A percentile compares a stretch with the other conserved stretches of the same genome.
Evolutionary conservation across 768 basidiomycete genomes (phyloP).

Genomic region (Jaapia argillacea): DNA sequence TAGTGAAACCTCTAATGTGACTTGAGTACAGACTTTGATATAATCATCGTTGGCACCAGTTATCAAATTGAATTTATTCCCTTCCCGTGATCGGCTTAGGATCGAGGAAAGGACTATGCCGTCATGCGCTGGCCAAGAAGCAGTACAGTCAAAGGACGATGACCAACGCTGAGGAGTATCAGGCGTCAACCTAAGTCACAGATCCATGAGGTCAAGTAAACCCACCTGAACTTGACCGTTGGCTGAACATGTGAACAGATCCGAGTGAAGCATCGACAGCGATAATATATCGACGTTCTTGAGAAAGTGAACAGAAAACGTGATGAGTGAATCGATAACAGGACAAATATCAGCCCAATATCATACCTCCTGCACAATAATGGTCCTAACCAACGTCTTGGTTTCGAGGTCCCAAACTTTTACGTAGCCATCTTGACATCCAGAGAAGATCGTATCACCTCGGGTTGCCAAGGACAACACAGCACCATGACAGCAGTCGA

Average conservation of each 20-base stretch:
- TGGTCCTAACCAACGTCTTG: constrained; percentile 73
- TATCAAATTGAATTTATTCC: constrained; percentile 34
- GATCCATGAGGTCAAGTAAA: background rate
- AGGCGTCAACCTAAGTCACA: background rate
- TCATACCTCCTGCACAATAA: constrained; percentile 74
- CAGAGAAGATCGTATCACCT: constrained; percentile 82
- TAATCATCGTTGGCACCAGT: constrained; percentile 83
- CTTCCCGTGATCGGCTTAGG: constrained; percentile 28
- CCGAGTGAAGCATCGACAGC: constrained; percentile 54
- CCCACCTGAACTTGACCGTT: constrained; percentile 59
- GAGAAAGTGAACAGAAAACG: constrained; percentile 2
- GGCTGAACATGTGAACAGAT: constrained; percentile 40
- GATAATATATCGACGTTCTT: constrained; percentile 78
- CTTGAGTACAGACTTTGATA: constrained; percentile 50
- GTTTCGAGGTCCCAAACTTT: constrained; percentile 89
- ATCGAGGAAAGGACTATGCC: constrained; percentile 79
- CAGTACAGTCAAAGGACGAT: constrained; percentile 74
- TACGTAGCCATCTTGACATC: constrained; percentile 90
- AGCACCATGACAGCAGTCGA: constrained; percentile 67
- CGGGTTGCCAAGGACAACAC: constrained; percentile 69
- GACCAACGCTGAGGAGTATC: constrained; percentile 56
- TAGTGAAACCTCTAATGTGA: background rate
- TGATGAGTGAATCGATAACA: constrained; percentile 1
- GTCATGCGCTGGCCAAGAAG: constrained; percentile 73
- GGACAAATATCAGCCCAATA: background rate